Percentiles rank a stretch among this genome's conserved stretches.
phyloP scores from a whole-genome alignment of 1,284 basidiomycete species.

The Sporisorium exsertum region DNA sequence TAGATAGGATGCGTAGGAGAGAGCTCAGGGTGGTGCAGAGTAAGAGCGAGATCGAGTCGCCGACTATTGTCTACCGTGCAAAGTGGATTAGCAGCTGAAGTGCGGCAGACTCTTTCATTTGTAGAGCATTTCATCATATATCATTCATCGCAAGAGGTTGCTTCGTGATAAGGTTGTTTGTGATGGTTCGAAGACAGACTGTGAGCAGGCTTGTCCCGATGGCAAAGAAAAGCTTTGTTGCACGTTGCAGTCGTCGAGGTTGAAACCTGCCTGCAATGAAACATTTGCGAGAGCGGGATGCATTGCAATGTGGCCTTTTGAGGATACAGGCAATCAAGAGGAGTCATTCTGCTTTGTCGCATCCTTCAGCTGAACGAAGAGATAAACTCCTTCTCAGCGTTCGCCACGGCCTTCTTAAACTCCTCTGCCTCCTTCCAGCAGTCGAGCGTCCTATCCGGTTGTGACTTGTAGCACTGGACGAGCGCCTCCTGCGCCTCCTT shows the following conservation, averaged over 20 bases:
- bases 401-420: constrained; percentile 79
- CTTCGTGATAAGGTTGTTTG: too few relatives aligned
- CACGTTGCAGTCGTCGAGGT: too few relatives aligned
- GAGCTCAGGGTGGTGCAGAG: constrained; percentile 66
- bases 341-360: background rate
- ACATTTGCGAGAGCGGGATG: too few relatives aligned
- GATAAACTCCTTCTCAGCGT: constrained; percentile 74
- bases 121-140: background rate
- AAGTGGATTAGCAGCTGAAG: constrained; percentile 32
- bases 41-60: constrained; percentile 57
- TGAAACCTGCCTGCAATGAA: too few relatives aligned
- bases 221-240: too few relatives aligned
- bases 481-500: constrained; percentile 76
- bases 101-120: background rate
- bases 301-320: background rate
- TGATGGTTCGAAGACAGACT: too few relatives aligned
- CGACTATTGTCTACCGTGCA: constrained; percentile 55
- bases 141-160: too few relatives aligned
- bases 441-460: constrained; percentile 76
- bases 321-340: background rate
- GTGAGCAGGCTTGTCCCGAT: background rate
- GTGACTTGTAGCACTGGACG: constrained; percentile 80
- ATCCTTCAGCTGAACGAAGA: constrained; percentile 24
- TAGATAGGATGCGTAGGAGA: constrained; percentile 61
- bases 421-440: constrained; percentile 81